Evolutionary conservation across 2,329 filamentous ascomycete species (phyloP), one percentile per base, ranked within the genome.

Genomic region (Phoma herbarum): DNA sequence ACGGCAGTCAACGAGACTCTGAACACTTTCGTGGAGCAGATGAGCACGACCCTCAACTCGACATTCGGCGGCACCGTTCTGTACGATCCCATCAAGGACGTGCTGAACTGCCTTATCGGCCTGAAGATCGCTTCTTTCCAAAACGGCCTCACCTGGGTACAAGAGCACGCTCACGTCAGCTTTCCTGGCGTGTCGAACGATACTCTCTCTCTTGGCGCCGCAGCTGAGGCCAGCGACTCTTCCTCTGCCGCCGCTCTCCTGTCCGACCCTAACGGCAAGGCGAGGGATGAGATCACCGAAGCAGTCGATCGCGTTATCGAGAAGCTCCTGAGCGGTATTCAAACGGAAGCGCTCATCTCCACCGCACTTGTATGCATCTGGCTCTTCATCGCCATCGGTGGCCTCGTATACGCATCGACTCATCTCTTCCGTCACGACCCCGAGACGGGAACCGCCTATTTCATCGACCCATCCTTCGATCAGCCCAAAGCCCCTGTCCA

Each of bases 101-200:
- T 97, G 31, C 84, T 97, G 62, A 86, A 91, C 72, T 98, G 95
- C 73, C 83, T 98, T n/a, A 87, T 98, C 64, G 87, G 89, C 8
- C 83, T 96, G 71, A 98, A 98, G 81, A 84, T 98, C 62, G 87
- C 91, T 65, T 86, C 88, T 22, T 87, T 99, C 64, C 87, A 98
- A 75, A 89, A 90, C 72, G 95, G 90, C 12, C 83, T 98, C n/a
- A 96, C 91, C 0, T 99, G 94, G 94, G 90, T 97, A 11, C 86
- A 91, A 69, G 89, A 98, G 66, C 82, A 98, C 74, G 92, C 95
- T 3, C 86, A 95, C 61, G 85, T 99, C 67, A 82, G 86, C 59
- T 90, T 99, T 67, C 95, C 95, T 0, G 78, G 86, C 52, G 88
- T 98, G 60, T 83, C 86, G 25, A 89, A 91, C 68, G 85, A 97